Evolutionary conservation across 441 rosid species (phyloP), one percentile per base, ranked within the genome.

Genomic region (Eutrema salsugineum): DNA sequence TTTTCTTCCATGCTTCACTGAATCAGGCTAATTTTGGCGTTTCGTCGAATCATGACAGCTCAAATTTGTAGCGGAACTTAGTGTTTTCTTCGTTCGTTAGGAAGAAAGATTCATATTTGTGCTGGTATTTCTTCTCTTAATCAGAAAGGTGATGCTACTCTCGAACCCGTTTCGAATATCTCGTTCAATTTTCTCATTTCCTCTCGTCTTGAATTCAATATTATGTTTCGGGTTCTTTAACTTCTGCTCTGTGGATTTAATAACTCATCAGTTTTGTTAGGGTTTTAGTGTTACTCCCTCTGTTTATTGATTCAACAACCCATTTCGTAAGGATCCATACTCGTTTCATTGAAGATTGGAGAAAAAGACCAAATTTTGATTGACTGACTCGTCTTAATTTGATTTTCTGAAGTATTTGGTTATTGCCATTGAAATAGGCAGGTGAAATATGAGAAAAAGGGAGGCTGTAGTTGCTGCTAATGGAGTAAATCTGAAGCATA

Each of bases 361-460:
- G 35, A 30, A 55, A 12, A 10, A n/a, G n/a, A n/a, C n/a, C n/a
- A n/a, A 27, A 24, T 24, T 24, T 24, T 24, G 27, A 24, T 30
- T 48, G 20, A 43, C 20, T 59, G 33, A 2, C 6, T 57, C 19
- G n/a, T 50, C 32, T 24, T 9, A 7, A 5, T 60, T 60, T 70
- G 22, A 16, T 20, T 16, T 36, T 50, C 14, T 40, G 61, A 39
- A 32, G 33, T 1, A 22, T 71, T 55, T 38, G 71, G 19, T 47
- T 65, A 17, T 73, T 51, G 63, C 42, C 4, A 62, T 15, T 54
- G 38, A 11, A 43, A 3, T 33, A 50, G 3, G 68, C 56, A 66
- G 72, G 73, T 74, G 49, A 28, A 22, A 6, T 16, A 53, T 62
- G 65, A 38, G 50, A 12, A 36, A 15, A 8, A 75, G 68, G 79